Evolutionary conservation across 441 rosid species (phyloP).

Genomic region (Geranium incanum): DNA sequence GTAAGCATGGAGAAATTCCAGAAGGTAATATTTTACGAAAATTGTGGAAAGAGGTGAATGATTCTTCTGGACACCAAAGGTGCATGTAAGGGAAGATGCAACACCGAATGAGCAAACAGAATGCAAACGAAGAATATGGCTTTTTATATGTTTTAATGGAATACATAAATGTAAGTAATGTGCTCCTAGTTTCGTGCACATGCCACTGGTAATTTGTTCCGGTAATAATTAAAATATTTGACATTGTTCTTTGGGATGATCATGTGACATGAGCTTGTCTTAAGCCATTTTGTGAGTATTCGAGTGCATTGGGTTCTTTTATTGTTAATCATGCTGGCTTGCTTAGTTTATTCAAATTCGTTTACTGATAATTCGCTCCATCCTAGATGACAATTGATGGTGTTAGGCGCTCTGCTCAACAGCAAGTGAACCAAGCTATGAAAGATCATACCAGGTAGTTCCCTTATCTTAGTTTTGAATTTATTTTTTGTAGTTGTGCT

Average conservation of each 20-base stretch:
- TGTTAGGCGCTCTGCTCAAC: constrained; percentile 94
- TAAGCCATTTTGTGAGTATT: not conserved
- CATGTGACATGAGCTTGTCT: not conserved
- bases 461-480: constrained; percentile 13
- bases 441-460: constrained; percentile 84
- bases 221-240: not conserved
- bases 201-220: not conserved
- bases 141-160: not conserved
- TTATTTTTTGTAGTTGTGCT: not conserved
- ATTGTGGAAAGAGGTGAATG: not conserved
- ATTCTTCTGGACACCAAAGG: not conserved
- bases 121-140: not conserved
- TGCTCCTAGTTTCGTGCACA: not conserved
- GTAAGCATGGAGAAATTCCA: not conserved
- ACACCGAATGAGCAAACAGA: not conserved
- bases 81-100: not conserved
- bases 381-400: constrained; percentile 84
- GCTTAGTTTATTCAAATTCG: constrained; percentile 18
- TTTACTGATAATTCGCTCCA: not conserved
- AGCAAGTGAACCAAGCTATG: constrained; percentile 84
- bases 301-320: constrained; percentile 1
- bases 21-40: not conserved
- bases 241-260: not conserved
- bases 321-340: constrained; percentile 8
- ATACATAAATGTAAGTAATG: not conserved